phyloP scores from a whole-genome alignment of 345 rosid species.

The Boechera divaricarpa region DNA sequence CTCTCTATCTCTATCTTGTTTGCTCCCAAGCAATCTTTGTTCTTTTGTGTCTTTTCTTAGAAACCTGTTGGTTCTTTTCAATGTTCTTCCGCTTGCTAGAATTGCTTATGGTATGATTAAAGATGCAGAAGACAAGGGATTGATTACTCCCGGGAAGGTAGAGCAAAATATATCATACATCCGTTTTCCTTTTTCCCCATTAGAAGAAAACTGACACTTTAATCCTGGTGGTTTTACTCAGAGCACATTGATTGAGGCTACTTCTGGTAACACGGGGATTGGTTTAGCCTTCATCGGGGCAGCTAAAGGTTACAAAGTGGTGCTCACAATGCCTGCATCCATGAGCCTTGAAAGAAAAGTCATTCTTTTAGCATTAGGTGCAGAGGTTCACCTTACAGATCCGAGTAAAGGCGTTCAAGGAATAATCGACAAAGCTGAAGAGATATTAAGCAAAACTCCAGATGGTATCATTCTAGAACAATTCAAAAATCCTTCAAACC shows the following conservation, averaged over 20 bases:
- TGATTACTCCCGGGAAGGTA: constrained; percentile 66
- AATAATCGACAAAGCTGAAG: constrained; percentile 54
- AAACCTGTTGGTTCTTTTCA: neutral
- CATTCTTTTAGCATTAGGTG: constrained; percentile 72
- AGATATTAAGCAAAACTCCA: constrained; percentile 61
- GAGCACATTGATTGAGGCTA: constrained; percentile 63
- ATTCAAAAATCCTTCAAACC: constrained; percentile 61
- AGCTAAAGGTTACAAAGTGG: constrained; percentile 65
- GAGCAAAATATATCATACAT: neutral
- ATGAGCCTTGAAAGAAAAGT: constrained; percentile 69
- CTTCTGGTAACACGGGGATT: constrained; percentile 83
- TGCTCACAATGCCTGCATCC: constrained; percentile 61
- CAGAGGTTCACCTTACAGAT: constrained; percentile 64
- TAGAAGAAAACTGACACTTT: neutral
- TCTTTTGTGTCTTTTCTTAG: neutral
- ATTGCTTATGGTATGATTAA: constrained; percentile 63
- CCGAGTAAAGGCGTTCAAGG: constrained; percentile 54
- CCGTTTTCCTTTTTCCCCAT: neutral
- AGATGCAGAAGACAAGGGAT: constrained; percentile 69
- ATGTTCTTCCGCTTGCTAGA: constrained; percentile 37
- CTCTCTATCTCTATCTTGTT: neutral
- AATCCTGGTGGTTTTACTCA: constrained; percentile 30
- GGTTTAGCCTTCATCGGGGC: constrained; percentile 77
- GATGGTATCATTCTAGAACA: constrained; percentile 57
- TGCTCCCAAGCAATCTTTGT: constrained; percentile 5